phyloP scores from a whole-genome alignment of 179 eudicot genomes.

The Corrigiola litoralis region DNA sequence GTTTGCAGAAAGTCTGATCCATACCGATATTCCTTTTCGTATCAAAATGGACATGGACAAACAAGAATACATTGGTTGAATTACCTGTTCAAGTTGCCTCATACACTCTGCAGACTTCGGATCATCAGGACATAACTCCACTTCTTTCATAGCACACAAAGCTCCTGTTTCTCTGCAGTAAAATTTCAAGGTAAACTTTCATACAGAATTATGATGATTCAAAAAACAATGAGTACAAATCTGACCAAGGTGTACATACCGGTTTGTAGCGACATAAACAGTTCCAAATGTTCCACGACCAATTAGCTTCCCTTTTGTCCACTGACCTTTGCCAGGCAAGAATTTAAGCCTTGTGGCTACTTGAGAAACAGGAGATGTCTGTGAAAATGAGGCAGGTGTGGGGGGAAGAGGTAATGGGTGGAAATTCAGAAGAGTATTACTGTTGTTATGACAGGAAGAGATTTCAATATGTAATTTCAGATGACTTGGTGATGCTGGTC shows the following conservation, averaged over 20 bases:
- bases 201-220: background rate
- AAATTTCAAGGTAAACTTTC: background rate
- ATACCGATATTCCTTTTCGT: background rate
- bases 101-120: constrained; percentile 71
- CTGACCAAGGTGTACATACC: constrained; percentile 34
- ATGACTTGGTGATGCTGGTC: constrained; percentile 33
- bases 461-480: constrained; percentile 43
- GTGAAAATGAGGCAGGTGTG: constrained; percentile 31
- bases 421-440: constrained; percentile 30
- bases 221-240: background rate
- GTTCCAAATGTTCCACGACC: constrained; percentile 98
- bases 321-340: constrained; percentile 46
- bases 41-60: too few species aligned
- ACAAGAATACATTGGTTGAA: background rate
- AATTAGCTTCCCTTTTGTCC: constrained; percentile 76
- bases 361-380: constrained; percentile 30
- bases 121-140: constrained; percentile 70
- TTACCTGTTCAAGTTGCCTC: constrained; percentile 90
- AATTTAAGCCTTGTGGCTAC: constrained; percentile 34
- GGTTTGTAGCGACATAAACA: constrained; percentile 69
- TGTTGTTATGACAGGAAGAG: constrained; percentile 31
- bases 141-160: constrained; percentile 96
- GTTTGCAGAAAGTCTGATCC: background rate
- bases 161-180: constrained; percentile 78
- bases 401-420: constrained; percentile 88